Conservation (phyloP, 2,329 filamentous ascomycete genomes). For the Fusarium staphyleae region DNA sequence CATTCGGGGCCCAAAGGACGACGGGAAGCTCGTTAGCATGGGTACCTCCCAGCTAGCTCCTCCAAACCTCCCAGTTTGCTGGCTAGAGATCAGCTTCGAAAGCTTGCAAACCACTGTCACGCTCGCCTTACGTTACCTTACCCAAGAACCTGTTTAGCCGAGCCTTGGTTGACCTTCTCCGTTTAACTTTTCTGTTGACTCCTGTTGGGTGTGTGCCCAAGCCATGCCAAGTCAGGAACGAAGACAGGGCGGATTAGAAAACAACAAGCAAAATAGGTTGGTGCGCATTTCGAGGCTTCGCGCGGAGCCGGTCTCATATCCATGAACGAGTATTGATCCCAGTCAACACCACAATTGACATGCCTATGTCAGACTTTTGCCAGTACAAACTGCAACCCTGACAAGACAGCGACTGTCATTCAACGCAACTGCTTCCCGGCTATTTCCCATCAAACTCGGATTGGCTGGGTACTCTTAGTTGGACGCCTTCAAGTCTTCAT, state of each 20-base stretch:
- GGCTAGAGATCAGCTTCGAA: neutral
- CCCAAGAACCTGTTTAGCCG: constrained; percentile 3
- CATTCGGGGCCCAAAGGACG: neutral
- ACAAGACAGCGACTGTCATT: constrained; percentile 2
- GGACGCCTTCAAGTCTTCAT: neutral
- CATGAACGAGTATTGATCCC: no score
- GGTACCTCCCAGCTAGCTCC: neutral
- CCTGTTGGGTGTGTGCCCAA: neutral
- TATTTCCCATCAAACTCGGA: neutral
- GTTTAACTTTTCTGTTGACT: constrained; percentile 3
- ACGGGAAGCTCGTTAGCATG: constrained; percentile 7
- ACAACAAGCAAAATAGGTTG: neutral
- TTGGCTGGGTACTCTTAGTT: neutral
- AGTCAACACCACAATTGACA: constrained; percentile 8
- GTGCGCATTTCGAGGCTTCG: neutral
- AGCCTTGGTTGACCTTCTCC: neutral
- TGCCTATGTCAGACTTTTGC: neutral
- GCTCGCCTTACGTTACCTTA: constrained; percentile 24
- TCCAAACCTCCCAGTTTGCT: neutral
- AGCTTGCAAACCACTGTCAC: constrained; percentile 5
- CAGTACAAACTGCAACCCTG: no score
- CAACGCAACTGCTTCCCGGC: neutral
- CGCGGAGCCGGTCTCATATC: constrained; percentile 24
- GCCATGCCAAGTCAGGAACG: constrained; percentile 16
- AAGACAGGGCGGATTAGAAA: constrained; percentile 26